Percentiles rank a stretch among this genome's conserved stretches.
phyloP scores from a whole-genome alignment of 768 basidiomycete genomes.

The Collybiopsis luxurians region DNA sequence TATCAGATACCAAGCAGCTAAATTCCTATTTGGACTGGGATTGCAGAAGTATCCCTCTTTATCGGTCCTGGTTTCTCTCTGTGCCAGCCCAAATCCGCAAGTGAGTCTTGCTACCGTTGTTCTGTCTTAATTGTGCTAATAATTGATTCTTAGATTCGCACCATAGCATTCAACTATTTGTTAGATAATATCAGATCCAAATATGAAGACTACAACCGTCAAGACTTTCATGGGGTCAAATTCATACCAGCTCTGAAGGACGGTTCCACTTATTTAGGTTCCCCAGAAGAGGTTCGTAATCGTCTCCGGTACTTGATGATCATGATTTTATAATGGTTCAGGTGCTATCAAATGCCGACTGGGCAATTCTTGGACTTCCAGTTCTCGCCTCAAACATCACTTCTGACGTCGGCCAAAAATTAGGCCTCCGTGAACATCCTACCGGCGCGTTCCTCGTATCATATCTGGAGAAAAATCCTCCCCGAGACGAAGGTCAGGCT shows the following conservation, averaged over 20 bases:
- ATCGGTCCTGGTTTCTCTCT: slow-evolving; percentile 62
- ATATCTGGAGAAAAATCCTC: slow-evolving; percentile 58
- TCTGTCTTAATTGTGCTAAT: neutral
- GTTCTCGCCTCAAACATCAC: slow-evolving; percentile 55
- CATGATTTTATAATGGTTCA: slow-evolving; percentile 22
- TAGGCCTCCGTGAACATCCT: slow-evolving; percentile 72
- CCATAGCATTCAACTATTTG: slow-evolving; percentile 75
- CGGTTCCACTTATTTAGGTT: slow-evolving; percentile 52
- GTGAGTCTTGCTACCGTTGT: slow-evolving; percentile 17
- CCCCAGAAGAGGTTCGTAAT: slow-evolving; percentile 57
- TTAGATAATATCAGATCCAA: slow-evolving; percentile 65
- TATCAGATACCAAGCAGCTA: slow-evolving; percentile 46
- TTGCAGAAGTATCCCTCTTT: slow-evolving; percentile 69
- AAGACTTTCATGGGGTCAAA: slow-evolving; percentile 51
- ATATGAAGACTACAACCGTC: slow-evolving; percentile 60
- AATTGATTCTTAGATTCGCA: slow-evolving; percentile 32
- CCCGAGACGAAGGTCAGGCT: slow-evolving; percentile 52
- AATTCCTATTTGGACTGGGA: slow-evolving; percentile 73
- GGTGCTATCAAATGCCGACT: slow-evolving; percentile 70
- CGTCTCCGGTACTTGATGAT: neutral
- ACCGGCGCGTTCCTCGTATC: slow-evolving; percentile 56
- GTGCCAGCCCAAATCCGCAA: slow-evolving; percentile 49
- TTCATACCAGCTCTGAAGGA: slow-evolving; percentile 77
- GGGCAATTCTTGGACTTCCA: slow-evolving; percentile 74
- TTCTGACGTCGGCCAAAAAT: slow-evolving; percentile 53